phyloP scores from a whole-genome alignment of 2,329 filamentous ascomycete species.

The Apiospora pterosperma region DNA sequence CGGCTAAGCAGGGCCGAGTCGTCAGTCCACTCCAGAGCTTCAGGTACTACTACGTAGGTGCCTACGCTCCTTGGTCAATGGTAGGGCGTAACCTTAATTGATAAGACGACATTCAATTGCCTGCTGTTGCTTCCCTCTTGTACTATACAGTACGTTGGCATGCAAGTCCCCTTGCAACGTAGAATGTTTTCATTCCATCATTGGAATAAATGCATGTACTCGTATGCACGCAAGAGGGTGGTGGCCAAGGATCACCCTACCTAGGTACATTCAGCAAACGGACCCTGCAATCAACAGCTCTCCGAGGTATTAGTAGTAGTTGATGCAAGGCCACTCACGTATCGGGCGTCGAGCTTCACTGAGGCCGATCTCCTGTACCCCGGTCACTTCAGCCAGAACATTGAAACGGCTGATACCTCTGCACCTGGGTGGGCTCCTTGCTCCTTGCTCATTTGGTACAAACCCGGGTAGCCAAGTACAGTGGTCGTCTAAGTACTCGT shows the following conservation, averaged over 20 bases:
- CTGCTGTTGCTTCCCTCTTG: too few relatives aligned
- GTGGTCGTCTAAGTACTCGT: neutral
- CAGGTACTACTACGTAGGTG: too few relatives aligned
- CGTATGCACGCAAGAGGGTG: constrained; percentile 2
- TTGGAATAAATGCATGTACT: neutral
- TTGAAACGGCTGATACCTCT: too few relatives aligned
- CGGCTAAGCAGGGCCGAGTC: neutral
- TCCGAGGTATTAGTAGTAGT: neutral
- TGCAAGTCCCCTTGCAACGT: neutral
- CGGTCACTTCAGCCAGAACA: neutral
- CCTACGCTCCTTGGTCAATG: too few relatives aligned
- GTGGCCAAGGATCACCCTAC: neutral
- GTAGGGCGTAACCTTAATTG: too few relatives aligned
- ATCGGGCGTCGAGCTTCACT: neutral
- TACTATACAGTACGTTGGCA: neutral
- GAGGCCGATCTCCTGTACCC: neutral
- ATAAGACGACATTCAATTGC: too few relatives aligned
- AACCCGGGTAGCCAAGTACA: neutral
- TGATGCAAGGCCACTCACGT: neutral
- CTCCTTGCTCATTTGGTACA: neutral
- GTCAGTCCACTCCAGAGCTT: too few relatives aligned
- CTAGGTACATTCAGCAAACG: neutral
- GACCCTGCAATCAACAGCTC: neutral
- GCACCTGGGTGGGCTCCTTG: neutral
- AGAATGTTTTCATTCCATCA: neutral